phyloP scores from a whole-genome alignment of 495 filamentous ascomycete species.

The Halenospora varia region DNA sequence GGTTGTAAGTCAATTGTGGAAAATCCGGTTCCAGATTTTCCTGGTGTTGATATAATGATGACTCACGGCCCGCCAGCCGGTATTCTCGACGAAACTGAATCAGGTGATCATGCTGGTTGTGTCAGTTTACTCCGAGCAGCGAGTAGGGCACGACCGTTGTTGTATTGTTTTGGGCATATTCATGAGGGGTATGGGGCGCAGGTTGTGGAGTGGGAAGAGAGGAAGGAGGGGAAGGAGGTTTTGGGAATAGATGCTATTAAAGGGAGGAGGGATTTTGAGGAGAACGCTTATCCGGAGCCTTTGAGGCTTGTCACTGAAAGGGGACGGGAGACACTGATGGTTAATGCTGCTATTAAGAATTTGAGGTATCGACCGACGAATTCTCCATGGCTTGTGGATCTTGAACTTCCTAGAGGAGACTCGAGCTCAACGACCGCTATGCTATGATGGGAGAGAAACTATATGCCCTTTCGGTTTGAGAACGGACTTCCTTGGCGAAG shows the following conservation, averaged over 20 bases:
- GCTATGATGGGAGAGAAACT: too few relatives aligned
- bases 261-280: conserved; percentile 36
- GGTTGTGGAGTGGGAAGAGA: conserved; percentile 48
- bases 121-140: conserved; percentile 53
- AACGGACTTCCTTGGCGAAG: too few relatives aligned
- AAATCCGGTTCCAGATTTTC: conserved; percentile 39
- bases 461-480: too few relatives aligned
- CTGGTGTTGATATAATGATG: conserved; percentile 59
- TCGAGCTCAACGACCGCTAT: too few relatives aligned
- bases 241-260: conserved; percentile 35
- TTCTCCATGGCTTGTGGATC: conserved; percentile 17
- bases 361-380: conserved; percentile 7
- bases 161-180: conserved; percentile 75
- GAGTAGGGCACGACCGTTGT: conserved; percentile 44
- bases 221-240: conserved; percentile 30
- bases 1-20: conserved; percentile 30
- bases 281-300: conserved; percentile 42
- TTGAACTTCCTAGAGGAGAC: too few relatives aligned
- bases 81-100: conserved; percentile 47
- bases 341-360: conserved; percentile 60
- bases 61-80: conserved; percentile 70
- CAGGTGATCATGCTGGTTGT: conserved; percentile 51
- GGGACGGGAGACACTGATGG: conserved; percentile 62
- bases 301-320: conserved; percentile 29
- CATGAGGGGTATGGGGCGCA: conserved; percentile 70